These are phyloP conservation scores for Gilbertella persicaria DNA, from an alignment of 371 early-diverging fungal genomes.

Conservation along the genomic window DNA sequence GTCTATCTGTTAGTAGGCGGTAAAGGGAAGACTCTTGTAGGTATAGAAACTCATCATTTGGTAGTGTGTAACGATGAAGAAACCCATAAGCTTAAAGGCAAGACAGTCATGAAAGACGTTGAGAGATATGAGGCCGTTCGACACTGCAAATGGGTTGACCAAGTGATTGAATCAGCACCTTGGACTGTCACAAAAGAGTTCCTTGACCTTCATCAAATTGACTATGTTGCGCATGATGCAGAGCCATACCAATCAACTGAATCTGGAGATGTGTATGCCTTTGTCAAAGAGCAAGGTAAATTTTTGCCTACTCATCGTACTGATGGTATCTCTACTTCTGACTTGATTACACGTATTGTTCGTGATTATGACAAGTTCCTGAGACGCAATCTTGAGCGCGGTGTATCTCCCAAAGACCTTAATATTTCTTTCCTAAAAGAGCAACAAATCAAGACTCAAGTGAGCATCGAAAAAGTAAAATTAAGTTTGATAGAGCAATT, in stretches of 20 bases:
- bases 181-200: constrained; percentile 93
- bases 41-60: not conserved
- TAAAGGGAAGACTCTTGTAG: constrained; percentile 28
- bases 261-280: constrained; percentile 91
- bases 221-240: constrained; percentile 98
- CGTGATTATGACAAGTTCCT: constrained; percentile 94
- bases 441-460: constrained; percentile 71
- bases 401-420: constrained; percentile 89
- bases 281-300: constrained; percentile 85
- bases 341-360: constrained; percentile 94
- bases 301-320: constrained; percentile 94
- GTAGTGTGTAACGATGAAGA: constrained; percentile 81
- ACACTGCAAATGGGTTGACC: constrained; percentile 97
- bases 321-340: constrained; percentile 93
- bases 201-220: constrained; percentile 86
- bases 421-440: constrained; percentile 87
- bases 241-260: constrained; percentile 86
- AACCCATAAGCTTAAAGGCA: constrained; percentile 89
- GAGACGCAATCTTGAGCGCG: constrained; percentile 90
- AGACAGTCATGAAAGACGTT: constrained; percentile 86
- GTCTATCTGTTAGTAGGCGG: constrained; percentile 90
- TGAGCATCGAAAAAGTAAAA: constrained; percentile 60
- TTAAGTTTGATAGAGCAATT: constrained; percentile 64
- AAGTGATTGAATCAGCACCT: constrained; percentile 88
- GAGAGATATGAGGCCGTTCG: constrained; percentile 91